Evolutionary conservation across 179 eudicot species (phyloP).

Genomic region (Beta corolliflora): DNA sequence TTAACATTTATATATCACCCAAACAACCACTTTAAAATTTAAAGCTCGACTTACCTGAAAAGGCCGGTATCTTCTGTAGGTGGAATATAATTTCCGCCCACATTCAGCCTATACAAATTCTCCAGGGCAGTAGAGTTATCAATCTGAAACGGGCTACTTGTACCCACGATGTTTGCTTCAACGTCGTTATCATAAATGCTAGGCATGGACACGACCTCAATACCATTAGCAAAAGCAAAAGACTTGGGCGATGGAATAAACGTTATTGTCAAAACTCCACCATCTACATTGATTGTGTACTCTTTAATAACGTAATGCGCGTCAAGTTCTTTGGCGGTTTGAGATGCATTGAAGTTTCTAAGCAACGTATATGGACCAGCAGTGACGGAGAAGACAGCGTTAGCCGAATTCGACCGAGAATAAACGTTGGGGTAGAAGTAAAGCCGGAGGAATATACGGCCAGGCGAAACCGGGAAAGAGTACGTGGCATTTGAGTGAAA

Average conservation of each 20-base stretch:
- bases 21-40: neutral
- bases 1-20: no score
- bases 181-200: conserved; percentile 41
- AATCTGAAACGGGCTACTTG: conserved; percentile 28
- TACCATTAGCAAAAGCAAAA: conserved; percentile 81
- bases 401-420: conserved; percentile 47
- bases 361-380: conserved; percentile 61
- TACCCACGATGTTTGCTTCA: conserved; percentile 29
- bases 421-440: conserved; percentile 80
- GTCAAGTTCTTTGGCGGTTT: conserved; percentile 59
- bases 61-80: conserved; percentile 73
- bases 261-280: conserved; percentile 46
- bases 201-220: conserved; percentile 83
- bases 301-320: conserved; percentile 59
- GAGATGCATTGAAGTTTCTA: conserved; percentile 73
- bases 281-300: conserved; percentile 58
- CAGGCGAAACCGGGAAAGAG: conserved; percentile 58
- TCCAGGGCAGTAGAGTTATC: conserved; percentile 71
- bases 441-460: conserved; percentile 74
- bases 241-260: conserved; percentile 62
- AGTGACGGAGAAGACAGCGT: conserved; percentile 62
- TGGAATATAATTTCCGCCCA: conserved; percentile 76
- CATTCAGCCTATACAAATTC: conserved; percentile 66
- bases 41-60: conserved; percentile 13
- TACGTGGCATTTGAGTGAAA: conserved; percentile 65